These are phyloP conservation scores for Hypoxylon sp. DNA, from an alignment of 2,329 filamentous ascomycete genomes.

Conservation along the genomic window DNA sequence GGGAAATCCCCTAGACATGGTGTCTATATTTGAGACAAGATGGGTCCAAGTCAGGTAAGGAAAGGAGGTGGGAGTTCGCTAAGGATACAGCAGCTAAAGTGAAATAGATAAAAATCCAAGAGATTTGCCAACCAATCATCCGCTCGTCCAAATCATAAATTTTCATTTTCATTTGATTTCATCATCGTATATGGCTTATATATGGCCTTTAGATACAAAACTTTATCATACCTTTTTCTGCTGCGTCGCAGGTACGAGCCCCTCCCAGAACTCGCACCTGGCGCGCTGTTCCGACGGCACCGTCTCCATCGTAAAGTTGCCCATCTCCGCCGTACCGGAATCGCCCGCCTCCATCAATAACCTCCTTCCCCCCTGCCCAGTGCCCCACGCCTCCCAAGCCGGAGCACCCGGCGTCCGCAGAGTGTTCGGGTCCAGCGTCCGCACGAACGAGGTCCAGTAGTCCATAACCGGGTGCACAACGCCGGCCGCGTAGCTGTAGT, in stretches of 20 bases:
- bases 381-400: slow-evolving; percentile 59
- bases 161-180: not conserved
- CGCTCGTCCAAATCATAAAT: not conserved
- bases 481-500: slow-evolving; percentile 61
- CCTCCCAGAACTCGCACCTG: slow-evolving; percentile 62
- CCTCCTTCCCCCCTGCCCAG: slow-evolving; percentile 44
- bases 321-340: slow-evolving; percentile 47
- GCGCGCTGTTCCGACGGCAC: slow-evolving; percentile 54
- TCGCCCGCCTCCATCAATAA: slow-evolving; percentile 60
- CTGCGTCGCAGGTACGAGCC: slow-evolving; percentile 55
- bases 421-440: slow-evolving; percentile 61
- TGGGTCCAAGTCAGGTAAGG: slow-evolving; percentile 24
- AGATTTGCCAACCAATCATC: not conserved
- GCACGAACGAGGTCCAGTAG: slow-evolving; percentile 67
- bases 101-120: not conserved
- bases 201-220: not conserved
- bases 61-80: not conserved
- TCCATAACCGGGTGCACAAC: slow-evolving; percentile 64
- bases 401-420: slow-evolving; percentile 56
- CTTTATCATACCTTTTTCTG: slow-evolving; percentile 46
- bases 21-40: slow-evolving; percentile 54
- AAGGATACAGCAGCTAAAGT: not conserved
- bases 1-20: slow-evolving; percentile 56
- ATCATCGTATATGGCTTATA: not conserved
- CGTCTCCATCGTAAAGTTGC: slow-evolving; percentile 59